phyloP scores from a whole-genome alignment of 2,329 filamentous ascomycete species.

The Pezicula radicicola region DNA sequence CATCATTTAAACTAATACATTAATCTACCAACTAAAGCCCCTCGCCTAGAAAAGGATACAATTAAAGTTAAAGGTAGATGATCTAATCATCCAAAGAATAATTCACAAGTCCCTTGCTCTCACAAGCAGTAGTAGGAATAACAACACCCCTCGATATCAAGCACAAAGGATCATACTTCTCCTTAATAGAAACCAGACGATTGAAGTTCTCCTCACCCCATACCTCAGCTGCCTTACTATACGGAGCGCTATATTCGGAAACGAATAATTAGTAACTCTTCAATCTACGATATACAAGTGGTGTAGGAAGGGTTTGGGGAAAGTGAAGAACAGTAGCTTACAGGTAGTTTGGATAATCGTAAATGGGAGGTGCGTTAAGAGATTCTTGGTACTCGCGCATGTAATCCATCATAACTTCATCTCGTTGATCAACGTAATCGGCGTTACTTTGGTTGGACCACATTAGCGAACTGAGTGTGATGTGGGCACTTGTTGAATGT shows the following conservation, averaged over 20 bases:
- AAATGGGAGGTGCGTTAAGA: background rate
- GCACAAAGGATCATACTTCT: background rate
- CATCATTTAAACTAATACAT: too few species aligned
- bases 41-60: too few species aligned
- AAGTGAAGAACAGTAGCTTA: background rate
- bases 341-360: constrained; percentile 4
- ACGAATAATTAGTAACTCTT: background rate
- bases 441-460: constrained; percentile 2
- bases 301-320: background rate
- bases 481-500: constrained; percentile 3
- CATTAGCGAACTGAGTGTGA: background rate
- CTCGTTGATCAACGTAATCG: background rate
- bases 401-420: constrained; percentile 4
- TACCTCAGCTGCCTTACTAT: background rate
- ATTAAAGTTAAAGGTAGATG: too few species aligned
- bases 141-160: background rate
- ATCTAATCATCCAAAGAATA: background rate
- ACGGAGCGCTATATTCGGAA: background rate
- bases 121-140: background rate
- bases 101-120: background rate
- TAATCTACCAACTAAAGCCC: too few species aligned
- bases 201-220: constrained; percentile 1
- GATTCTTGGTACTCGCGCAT: background rate
- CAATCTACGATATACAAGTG: background rate
- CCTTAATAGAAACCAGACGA: background rate